phyloP scores from a whole-genome alignment of 2,329 filamentous ascomycete species.

The Alternaria burnsii region DNA sequence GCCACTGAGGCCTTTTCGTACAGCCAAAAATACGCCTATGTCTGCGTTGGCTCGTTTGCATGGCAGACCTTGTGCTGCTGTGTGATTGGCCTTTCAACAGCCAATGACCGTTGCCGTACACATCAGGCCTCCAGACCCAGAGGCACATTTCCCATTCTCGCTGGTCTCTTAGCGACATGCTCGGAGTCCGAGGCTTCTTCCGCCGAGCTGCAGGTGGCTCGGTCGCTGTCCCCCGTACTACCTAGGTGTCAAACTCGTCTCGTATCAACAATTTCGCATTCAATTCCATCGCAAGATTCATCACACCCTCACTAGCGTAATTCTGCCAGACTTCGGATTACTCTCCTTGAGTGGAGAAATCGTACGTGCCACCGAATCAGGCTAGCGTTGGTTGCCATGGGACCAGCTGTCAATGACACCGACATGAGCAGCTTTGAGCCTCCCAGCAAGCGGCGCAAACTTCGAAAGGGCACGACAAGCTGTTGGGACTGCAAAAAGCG shows the following conservation, averaged over 20 bases:
- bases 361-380: neutral
- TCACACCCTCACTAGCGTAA: neutral
- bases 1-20: neutral
- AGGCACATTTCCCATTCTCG: too few relatives aligned
- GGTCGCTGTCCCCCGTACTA: neutral
- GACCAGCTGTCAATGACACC: neutral
- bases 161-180: neutral
- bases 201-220: neutral
- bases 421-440: constrained; percentile 6
- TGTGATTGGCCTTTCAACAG: neutral
- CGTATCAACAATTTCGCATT: neutral
- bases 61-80: neutral
- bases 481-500: constrained; percentile 37
- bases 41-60: neutral
- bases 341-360: neutral
- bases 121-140: neutral
- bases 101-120: neutral
- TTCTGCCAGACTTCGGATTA: neutral
- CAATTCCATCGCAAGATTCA: neutral
- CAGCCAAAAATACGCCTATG: neutral
- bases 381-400: neutral
- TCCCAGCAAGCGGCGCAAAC: constrained; percentile 24
- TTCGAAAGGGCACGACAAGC: constrained; percentile 36
- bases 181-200: constrained; percentile 1
- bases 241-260: neutral